Conservation (phyloP, 345 rosid species). For the Eucalyptus melliodora region DNA sequence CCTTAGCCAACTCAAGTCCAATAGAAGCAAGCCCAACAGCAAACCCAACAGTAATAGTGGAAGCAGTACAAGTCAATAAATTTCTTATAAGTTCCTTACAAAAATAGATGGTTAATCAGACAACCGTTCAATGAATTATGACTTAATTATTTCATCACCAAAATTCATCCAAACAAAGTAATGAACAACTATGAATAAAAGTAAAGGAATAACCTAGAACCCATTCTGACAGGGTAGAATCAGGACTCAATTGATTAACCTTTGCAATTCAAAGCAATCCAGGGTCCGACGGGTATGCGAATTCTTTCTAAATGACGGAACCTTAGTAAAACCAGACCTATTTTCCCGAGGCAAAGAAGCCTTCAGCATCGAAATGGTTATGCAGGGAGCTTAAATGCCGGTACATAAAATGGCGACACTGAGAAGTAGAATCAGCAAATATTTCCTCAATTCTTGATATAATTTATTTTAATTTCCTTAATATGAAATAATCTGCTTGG, state of each 20-base stretch:
- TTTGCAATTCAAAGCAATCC: not conserved
- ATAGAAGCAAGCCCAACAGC: slow-evolving; percentile 2
- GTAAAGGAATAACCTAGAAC: not conserved
- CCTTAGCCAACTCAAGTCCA: not conserved
- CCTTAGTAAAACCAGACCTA: not conserved
- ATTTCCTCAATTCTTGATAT: not conserved
- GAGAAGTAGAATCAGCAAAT: not conserved
- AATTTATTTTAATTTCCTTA: not conserved
- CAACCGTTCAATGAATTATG: not conserved
- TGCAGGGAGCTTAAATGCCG: not conserved
- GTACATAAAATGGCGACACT: not conserved
- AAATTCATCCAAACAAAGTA: not conserved
- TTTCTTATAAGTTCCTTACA: not conserved
- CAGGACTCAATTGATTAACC: not conserved
- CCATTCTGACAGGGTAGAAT: not conserved
- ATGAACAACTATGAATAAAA: not conserved
- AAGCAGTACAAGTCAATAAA: not conserved
- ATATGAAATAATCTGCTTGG: not conserved
- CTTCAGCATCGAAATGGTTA: not conserved
- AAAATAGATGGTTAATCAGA: not conserved
- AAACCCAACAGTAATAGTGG: not conserved
- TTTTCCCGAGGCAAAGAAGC: not conserved
- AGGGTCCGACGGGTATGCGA: not conserved
- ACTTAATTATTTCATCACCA: not conserved
- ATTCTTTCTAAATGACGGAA: not conserved